Conservation (phyloP, 306 rosid genomes). For the Myrica gale region DNA sequence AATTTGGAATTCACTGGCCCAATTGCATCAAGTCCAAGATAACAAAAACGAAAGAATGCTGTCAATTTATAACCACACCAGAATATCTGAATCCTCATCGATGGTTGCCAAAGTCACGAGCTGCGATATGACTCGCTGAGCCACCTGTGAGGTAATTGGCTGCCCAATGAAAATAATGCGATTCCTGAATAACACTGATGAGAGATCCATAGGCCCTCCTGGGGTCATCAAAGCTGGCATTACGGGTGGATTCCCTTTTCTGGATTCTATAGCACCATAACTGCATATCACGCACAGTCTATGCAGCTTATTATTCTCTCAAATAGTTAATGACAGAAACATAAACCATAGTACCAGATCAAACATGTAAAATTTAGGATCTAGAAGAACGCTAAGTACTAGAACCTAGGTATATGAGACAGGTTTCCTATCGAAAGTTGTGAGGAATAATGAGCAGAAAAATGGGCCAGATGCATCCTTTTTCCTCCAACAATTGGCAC, state of each 20-base stretch:
- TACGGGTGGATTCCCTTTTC: constrained; percentile 67
- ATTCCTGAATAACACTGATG: constrained; percentile 81
- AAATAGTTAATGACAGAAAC: background rate
- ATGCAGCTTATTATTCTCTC: constrained; percentile 19
- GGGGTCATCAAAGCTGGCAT: constrained; percentile 96
- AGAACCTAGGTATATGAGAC: background rate
- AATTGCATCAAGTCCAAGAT: constrained; percentile 15
- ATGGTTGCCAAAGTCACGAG: constrained; percentile 89
- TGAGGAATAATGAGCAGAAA: background rate
- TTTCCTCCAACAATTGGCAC: background rate
- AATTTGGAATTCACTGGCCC: constrained; percentile 2
- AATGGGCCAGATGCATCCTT: background rate
- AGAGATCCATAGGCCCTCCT: constrained; percentile 81
- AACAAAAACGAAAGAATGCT: constrained; percentile 1
- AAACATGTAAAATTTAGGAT: constrained; percentile 1
- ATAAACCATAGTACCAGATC: constrained; percentile 1
- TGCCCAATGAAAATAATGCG: constrained; percentile 94
- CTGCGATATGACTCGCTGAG: constrained; percentile 94
- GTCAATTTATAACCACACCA: constrained; percentile 49
- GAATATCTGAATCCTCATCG: constrained; percentile 75
- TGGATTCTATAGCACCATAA: constrained; percentile 70
- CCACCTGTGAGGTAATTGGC: constrained; percentile 77
- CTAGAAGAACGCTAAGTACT: constrained; percentile 8
- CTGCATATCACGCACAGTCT: constrained; percentile 40
- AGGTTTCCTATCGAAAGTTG: background rate